Evolutionary conservation across 1,284 basidiomycete species (phyloP), one percentile per base, ranked within the genome.

Genomic region (Apiotrichum laibachii): DNA sequence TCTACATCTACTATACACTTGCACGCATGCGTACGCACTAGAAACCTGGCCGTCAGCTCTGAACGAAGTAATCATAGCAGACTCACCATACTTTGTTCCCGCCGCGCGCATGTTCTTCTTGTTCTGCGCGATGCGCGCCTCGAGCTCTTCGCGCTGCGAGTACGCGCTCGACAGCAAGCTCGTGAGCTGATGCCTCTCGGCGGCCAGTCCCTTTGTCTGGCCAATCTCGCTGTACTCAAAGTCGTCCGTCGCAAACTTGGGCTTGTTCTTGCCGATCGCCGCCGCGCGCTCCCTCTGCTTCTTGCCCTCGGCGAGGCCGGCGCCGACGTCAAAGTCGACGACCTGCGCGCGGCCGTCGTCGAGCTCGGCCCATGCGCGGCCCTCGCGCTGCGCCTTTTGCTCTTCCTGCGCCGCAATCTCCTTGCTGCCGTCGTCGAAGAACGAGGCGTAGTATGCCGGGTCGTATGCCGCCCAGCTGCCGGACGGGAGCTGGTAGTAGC

Each of bases 401-500:
- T 55, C 55, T 39, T 64, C 52, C 39, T 59, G 56, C 1, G 22
- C 40, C 34, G 11, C 45, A 35, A 45, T 22, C 34, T 40, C 51
- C 35, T 34, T 15, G 34, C 9, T 40, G 53, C 22, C 50, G 47
- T 44, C 43, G 33, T 22, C 40, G 62, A 76, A 83, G 77, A 88
- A 89, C 35, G 81, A 84, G 35, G 82, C 81, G 72, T 90, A 93
- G 75, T 89, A 91, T n/a, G 70, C 82, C 0, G 85, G 77, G 56
- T 93, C 89, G 73, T 93, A 83, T 0, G 87, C 85, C 26, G 85
- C 86, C 87, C 90, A 93, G 51, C 81, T 72, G 12, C 90, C 90
- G 1, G 87, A 87, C 0, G 90, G 89, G 31, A 88, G 82, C 62
- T 87, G 85, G 74, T 94, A 93, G 78, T 92, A 94, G 2, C 91